phyloP scores from a whole-genome alignment of 352 stramenopile species.

The Halophytophthora polymorphica region DNA sequence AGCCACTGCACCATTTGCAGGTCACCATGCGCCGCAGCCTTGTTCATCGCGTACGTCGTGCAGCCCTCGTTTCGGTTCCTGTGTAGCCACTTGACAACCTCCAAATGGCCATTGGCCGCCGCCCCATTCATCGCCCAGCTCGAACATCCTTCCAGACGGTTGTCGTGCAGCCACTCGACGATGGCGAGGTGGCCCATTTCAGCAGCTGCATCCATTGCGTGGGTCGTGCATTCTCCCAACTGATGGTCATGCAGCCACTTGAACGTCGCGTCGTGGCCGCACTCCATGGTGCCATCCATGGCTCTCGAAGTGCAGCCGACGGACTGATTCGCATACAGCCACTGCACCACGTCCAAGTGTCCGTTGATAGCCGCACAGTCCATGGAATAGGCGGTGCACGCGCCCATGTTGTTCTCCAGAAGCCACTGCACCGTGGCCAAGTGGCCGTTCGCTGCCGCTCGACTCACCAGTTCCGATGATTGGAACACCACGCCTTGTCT shows the following conservation, averaged over 20 bases:
- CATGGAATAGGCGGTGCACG: constrained; percentile 1
- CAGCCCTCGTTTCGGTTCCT: constrained; percentile 2
- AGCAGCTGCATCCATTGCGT: constrained; percentile 6
- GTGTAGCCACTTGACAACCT: constrained; percentile 16
- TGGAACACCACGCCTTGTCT: constrained; percentile 1
- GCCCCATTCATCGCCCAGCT: constrained; percentile 4
- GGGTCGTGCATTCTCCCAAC: background rate
- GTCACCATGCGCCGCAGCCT: constrained; percentile 1
- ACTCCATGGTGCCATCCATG: constrained; percentile 5
- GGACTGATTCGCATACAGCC: constrained; percentile 3
- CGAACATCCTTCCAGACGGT: constrained; percentile 2
- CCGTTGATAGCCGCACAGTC: constrained; percentile 2
- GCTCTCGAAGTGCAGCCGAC: constrained; percentile 1
- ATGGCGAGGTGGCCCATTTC: constrained; percentile 6
- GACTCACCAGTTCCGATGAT: background rate
- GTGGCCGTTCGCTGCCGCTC: constrained; percentile 4
- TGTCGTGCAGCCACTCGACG: constrained; percentile 3
- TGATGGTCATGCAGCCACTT: constrained; percentile 9
- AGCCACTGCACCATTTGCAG: constrained; percentile 5
- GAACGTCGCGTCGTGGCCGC: constrained; percentile 5
- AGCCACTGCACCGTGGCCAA: constrained; percentile 16
- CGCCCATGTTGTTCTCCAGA: background rate
- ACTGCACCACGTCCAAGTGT: constrained; percentile 14
- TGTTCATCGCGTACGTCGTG: constrained; percentile 1
- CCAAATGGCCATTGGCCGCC: constrained; percentile 18